phyloP scores from a whole-genome alignment of 2,329 filamentous ascomycete species.

The Alternaria hordeiaustralica region DNA sequence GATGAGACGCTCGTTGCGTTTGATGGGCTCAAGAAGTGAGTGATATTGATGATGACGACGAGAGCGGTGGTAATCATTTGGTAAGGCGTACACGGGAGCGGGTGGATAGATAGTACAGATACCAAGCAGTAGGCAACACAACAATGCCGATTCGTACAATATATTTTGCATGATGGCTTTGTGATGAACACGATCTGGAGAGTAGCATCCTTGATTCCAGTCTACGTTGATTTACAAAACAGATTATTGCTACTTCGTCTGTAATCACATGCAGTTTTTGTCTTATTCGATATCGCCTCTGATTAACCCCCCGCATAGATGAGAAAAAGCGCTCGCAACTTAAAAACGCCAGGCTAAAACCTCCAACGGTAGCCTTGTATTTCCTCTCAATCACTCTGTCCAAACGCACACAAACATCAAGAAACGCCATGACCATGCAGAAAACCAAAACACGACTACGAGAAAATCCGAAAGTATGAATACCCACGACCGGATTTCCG shows the following conservation, averaged over 20 bases:
- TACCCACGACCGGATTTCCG: background rate
- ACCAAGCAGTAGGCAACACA: conserved; percentile 13
- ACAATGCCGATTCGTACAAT: background rate
- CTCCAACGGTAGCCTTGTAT: background rate
- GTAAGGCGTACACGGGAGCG: background rate
- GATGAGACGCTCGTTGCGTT: conserved; percentile 1
- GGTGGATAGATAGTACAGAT: conserved; percentile 9
- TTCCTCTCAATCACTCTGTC: background rate
- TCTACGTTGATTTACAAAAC: background rate
- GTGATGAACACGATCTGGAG: background rate
- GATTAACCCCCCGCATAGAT: background rate
- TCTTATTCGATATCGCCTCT: background rate
- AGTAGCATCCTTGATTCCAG: background rate
- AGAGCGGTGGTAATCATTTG: conserved; percentile 8
- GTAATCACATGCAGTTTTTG: background rate
- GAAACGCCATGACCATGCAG: background rate
- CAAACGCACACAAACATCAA: background rate
- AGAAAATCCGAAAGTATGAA: background rate
- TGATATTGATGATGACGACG: background rate
- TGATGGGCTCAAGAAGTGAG: background rate
- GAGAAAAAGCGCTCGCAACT: background rate
- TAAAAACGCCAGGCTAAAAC: background rate
- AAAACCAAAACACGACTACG: background rate
- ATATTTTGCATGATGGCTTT: background rate
- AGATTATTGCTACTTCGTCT: background rate